Evolutionary conservation across 148 eudicot species (phyloP).

Genomic region (Spergularia marina): DNA sequence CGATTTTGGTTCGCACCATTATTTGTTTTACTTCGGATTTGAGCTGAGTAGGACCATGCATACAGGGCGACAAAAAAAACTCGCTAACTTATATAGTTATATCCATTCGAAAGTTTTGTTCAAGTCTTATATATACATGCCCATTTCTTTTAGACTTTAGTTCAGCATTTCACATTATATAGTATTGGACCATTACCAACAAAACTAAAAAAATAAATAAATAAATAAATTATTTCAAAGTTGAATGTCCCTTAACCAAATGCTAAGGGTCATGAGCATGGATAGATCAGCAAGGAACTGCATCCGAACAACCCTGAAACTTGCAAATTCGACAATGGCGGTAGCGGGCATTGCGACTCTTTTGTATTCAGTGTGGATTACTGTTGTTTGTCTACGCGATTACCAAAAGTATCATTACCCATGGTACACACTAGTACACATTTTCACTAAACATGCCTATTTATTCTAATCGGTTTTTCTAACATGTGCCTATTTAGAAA

Average conservation of each 20-base stretch:
- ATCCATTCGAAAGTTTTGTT: too few species aligned
- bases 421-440: constrained; percentile 15
- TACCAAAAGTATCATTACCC: constrained; percentile 16
- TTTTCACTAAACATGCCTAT: too few species aligned
- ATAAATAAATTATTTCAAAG: not conserved
- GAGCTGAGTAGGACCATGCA: too few species aligned
- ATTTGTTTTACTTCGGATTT: too few species aligned
- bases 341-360: constrained; percentile 36
- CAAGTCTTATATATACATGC: too few species aligned
- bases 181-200: not conserved
- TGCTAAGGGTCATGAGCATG: not conserved
- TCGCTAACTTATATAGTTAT: too few species aligned
- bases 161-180: not conserved
- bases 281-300: constrained; percentile 12
- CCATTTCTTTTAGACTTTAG: too few species aligned
- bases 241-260: not conserved
- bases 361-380: constrained; percentile 45
- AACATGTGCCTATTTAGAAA: too few species aligned
- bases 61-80: too few species aligned
- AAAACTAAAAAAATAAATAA: not conserved
- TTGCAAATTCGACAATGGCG: constrained; percentile 25
- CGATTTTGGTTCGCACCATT: too few species aligned
- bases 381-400: constrained; percentile 37
- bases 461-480: not conserved
- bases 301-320: constrained; percentile 4